Conservation (phyloP, 805 yeast genomes). For the Monosporozyma aerobia region DNA sequence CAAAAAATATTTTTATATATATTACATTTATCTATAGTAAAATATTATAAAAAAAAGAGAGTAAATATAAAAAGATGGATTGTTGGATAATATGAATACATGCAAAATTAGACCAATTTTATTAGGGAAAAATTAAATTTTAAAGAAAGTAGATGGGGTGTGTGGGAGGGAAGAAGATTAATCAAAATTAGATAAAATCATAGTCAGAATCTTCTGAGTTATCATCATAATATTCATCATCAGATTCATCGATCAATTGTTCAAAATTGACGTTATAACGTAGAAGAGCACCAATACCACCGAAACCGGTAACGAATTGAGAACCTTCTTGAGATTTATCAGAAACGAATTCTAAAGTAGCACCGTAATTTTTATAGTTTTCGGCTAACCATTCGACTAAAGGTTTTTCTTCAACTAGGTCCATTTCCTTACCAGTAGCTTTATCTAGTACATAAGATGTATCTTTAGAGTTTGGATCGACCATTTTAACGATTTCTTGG, state of each 20-base stretch:
- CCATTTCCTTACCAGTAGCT: constrained; percentile 86
- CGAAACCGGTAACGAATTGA: constrained; percentile 94
- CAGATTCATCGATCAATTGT: constrained; percentile 81
- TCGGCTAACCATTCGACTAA: constrained; percentile 97
- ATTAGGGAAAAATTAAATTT: neutral
- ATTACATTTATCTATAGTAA: neutral
- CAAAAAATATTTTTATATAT: neutral
- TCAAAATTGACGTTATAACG: constrained; percentile 97
- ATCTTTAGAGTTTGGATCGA: constrained; percentile 62
- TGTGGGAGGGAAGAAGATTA: no score
- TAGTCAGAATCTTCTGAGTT: constrained; percentile 31
- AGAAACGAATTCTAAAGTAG: constrained; percentile 89
- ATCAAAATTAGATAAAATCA: constrained; percentile 27
- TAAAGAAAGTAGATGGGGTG: neutral
- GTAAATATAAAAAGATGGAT: neutral
- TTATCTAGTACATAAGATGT: constrained; percentile 72
- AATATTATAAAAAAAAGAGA: neutral
- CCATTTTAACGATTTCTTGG: constrained; percentile 61
- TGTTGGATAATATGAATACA: neutral
- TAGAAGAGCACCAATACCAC: constrained; percentile 96
- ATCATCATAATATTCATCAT: constrained; percentile 80
- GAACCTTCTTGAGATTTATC: constrained; percentile 98
- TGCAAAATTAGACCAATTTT: constrained; percentile 1
- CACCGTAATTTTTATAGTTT: constrained; percentile 90
- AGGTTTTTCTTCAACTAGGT: constrained; percentile 71